Percentiles rank a stretch among this genome's conserved stretches.
Conservation (phyloP, 306 rosid genomes). For the Benincasa hispida region DNA sequence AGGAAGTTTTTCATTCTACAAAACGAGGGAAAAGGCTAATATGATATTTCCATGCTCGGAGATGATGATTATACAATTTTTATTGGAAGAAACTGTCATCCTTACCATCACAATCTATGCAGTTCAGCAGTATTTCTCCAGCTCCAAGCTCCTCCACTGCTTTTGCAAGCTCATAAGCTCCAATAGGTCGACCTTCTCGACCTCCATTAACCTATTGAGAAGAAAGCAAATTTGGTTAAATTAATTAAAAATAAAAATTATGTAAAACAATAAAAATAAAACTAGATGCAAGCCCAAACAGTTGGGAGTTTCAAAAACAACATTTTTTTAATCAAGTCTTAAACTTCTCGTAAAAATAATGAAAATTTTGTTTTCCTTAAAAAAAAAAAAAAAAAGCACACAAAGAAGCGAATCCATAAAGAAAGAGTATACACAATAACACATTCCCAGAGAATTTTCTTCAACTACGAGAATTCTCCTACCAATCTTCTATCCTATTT, state of each 20-base stretch:
- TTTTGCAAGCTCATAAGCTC: conserved; percentile 92
- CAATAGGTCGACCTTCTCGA: conserved; percentile 86
- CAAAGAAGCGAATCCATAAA: no score
- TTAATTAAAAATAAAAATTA: not conserved
- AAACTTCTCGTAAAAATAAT: no score
- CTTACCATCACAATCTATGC: conserved; percentile 93
- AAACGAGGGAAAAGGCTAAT: not conserved
- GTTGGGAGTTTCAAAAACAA: no score
- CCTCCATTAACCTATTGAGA: conserved; percentile 67
- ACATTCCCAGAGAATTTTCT: no score
- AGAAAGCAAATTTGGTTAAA: conserved; percentile 6
- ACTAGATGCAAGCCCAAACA: no score
- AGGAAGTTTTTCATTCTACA: not conserved
- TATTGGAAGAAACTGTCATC: not conserved
- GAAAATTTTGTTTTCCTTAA: no score
- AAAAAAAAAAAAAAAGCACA: no score
- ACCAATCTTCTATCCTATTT: no score
- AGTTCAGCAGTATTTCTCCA: conserved; percentile 91
- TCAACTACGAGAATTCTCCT: no score
- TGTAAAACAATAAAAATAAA: no score
- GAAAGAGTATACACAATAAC: no score
- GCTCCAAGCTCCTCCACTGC: conserved; percentile 96
- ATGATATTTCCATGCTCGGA: not conserved
- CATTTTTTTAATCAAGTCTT: no score
- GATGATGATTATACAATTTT: not conserved